Base-by-base conservation (phyloP, 192 early-diverging fungal genomes). In the Rhizoclosmatium sp. region DNA sequence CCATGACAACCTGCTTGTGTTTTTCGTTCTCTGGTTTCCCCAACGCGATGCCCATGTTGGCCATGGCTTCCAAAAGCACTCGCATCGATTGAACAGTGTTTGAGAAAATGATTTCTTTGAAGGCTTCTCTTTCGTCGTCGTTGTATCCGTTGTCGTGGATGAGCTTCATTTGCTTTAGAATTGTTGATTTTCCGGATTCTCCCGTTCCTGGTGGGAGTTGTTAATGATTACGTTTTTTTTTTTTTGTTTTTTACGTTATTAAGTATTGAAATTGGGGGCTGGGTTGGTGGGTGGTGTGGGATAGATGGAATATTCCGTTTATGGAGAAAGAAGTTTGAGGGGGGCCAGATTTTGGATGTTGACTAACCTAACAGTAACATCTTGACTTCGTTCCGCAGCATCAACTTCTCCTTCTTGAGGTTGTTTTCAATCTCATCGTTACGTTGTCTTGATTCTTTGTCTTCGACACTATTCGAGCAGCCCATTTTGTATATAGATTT, bases 141-240 rank as follows among this genome's bases (percentile, higher is more conserved):
- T 92, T 93, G 87, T 96, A 99, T 39, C 97, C 97, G 76, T 92
- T 93, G 78, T 95, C 97, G 84, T 99, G 96, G 78, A 99, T 98
- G 68, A 99, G 89, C 83, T 95, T 96, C 96, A 99, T 97, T 82
- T 99, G 97, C 84, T 99, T 99, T 69, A 99, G 87, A 80, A 99
- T 96, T 31, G 97, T 99, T 56, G 92, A 94, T 86, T 99, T 99
- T 68, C 97, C 97, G 7, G 97, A 98, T 85, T 99, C 97, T 78
- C 97, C 97, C 49, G 97, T 95, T 81, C 94, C 94, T 94, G 78
- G 68, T 44, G 4, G 42, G 42, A 21, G n/a, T 65, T 65, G 9
- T 31, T 65, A 12, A 41, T 65, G 62, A 1, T 65, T 9, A 31
- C 1, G 40, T 12, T 65, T 65, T 65, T 10, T 12, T 9, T 65